phyloP scores from a whole-genome alignment of 1,139 yeast species.

The Meyerozyma smithsonii region DNA sequence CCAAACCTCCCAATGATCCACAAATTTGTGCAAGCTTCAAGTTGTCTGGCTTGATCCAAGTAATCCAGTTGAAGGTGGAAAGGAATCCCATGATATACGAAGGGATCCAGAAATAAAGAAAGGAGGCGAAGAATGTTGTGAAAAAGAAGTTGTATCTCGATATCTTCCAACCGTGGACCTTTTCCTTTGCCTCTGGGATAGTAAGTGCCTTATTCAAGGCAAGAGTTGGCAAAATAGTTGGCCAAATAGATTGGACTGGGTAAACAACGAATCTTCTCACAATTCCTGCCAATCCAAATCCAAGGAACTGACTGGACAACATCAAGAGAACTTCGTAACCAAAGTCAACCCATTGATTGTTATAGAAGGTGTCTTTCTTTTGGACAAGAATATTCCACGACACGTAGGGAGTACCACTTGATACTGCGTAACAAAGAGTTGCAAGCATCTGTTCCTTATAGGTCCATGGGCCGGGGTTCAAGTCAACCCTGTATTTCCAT shows the following conservation, averaged over 20 bases:
- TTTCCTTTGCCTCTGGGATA: constrained; percentile 33
- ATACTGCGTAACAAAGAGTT: constrained; percentile 40
- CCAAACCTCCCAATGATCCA: constrained; percentile 49
- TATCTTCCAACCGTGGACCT: constrained; percentile 49
- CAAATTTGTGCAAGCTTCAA: constrained; percentile 50
- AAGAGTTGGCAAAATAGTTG: constrained; percentile 48
- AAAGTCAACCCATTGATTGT: constrained; percentile 37
- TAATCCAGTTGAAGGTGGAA: constrained; percentile 55
- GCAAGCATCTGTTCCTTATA: constrained; percentile 67
- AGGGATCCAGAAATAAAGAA: constrained; percentile 56
- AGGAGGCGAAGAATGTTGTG: constrained; percentile 27
- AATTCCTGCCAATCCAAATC: constrained; percentile 62
- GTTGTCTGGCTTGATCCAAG: constrained; percentile 58
- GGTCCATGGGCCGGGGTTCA: constrained; percentile 60
- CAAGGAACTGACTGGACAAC: constrained; percentile 53
- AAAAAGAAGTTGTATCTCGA: constrained; percentile 46
- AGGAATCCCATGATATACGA: constrained; percentile 46
- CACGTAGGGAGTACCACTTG: constrained; percentile 41
- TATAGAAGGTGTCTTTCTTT: constrained; percentile 34
- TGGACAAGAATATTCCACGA: constrained; percentile 42
- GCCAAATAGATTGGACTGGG: constrained; percentile 56
- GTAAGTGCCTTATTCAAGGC: constrained; percentile 29
- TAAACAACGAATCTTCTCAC: constrained; percentile 51
- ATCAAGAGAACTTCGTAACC: constrained; percentile 44
- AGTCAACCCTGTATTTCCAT: constrained; percentile 34